Evolutionary conservation across 257 asterid species (phyloP).

Genomic region (Lycium ferocissimum): DNA sequence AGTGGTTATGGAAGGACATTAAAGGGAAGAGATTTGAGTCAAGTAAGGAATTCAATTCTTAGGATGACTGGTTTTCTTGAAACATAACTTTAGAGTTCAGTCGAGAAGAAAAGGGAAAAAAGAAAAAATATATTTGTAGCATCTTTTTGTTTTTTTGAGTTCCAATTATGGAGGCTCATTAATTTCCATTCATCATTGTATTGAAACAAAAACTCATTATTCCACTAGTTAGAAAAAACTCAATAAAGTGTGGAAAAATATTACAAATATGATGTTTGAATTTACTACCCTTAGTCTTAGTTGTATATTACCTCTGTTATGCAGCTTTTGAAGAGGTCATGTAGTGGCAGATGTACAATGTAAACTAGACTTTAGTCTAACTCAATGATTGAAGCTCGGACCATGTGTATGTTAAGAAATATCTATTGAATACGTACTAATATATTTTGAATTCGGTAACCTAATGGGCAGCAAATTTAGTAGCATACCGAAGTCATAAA

Average conservation of each 20-base stretch:
- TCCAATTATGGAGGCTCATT: not conserved
- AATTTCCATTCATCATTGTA: slow-evolving; percentile 26
- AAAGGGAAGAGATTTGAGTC: slow-evolving; percentile 87
- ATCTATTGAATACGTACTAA: not conserved
- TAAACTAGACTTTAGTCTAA: too few relatives aligned
- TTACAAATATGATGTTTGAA: too few relatives aligned
- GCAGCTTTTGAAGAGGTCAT: too few relatives aligned
- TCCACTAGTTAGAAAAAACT: slow-evolving; percentile 20
- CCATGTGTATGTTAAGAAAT: too few relatives aligned
- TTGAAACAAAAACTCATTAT: not conserved
- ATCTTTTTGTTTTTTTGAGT: slow-evolving; percentile 22
- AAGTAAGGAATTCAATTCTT: slow-evolving; percentile 73
- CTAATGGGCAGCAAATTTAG: too few relatives aligned
- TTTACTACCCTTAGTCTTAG: too few relatives aligned
- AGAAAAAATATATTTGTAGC: not conserved
- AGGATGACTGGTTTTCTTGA: slow-evolving; percentile 93
- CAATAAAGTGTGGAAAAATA: not conserved
- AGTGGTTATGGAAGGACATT: slow-evolving; percentile 85
- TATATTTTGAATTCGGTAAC: not conserved
- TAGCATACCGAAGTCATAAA: too few relatives aligned
- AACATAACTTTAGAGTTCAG: slow-evolving; percentile 40
- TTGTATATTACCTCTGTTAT: too few relatives aligned
- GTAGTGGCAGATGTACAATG: too few relatives aligned
- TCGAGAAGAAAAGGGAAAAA: not conserved
- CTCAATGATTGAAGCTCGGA: too few relatives aligned